phyloP scores from a whole-genome alignment of 2,329 filamentous ascomycete species.

The Aspergillus tamarii region DNA sequence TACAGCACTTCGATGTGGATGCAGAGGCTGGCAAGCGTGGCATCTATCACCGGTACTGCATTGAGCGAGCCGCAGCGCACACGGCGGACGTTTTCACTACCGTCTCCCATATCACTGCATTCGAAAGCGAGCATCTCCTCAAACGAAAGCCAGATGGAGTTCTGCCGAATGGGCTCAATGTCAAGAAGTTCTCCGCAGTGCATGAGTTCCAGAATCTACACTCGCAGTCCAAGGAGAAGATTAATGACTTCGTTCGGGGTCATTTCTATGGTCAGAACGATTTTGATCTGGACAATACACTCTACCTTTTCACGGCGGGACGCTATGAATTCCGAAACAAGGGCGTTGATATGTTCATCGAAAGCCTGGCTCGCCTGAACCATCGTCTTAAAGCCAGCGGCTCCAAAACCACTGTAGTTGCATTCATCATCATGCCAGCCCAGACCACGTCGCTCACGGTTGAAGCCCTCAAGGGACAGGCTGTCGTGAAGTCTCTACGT shows the following conservation, averaged over 20 bases:
- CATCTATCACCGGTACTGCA: constrained; percentile 98
- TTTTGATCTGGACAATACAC: constrained; percentile 92
- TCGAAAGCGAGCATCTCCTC: constrained; percentile 94
- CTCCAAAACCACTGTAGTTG: constrained; percentile 91
- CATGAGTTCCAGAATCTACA: constrained; percentile 99
- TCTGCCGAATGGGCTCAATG: constrained; percentile 93
- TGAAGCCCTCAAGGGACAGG: constrained; percentile 93
- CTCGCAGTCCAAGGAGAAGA: constrained; percentile 95
- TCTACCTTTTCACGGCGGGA: constrained; percentile 96
- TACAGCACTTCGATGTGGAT: constrained; percentile 95
- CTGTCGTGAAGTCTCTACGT: constrained; percentile 92
- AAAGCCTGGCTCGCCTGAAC: constrained; percentile 91
- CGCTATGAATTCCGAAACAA: constrained; percentile 98
- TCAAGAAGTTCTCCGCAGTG: constrained; percentile 97
- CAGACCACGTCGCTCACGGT: constrained; percentile 94
- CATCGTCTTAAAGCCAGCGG: constrained; percentile 83
- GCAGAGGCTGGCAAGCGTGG: constrained; percentile 95
- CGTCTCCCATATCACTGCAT: constrained; percentile 97
- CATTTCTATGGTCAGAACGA: constrained; percentile 99
- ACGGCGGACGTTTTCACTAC: constrained; percentile 96
- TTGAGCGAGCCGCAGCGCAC: constrained; percentile 91
- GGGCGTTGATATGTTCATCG: constrained; percentile 99
- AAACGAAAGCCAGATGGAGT: constrained; percentile 98
- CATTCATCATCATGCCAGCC: constrained; percentile 98
- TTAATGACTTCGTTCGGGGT: constrained; percentile 95